Base-by-base conservation (phyloP, 257 asterid genomes). In the Nicotiana attenuata region DNA sequence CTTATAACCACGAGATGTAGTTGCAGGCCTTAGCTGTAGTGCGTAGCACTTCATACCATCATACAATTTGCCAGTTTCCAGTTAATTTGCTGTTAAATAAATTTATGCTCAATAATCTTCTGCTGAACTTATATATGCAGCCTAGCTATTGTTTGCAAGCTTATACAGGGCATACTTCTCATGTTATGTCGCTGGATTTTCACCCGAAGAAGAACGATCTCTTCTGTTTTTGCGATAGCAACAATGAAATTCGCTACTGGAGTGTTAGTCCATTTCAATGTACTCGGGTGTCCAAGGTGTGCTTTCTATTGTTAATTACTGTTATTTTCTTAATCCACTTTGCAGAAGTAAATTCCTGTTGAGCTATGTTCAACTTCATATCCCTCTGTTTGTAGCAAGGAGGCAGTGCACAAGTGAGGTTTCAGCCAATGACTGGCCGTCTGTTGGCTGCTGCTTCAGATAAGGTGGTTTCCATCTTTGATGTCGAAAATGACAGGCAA, bases 361-460 rank as follows among this genome's bases (percentile, higher is more conserved):
- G 45, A 50, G 64, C 64, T 75, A 50, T 15, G 45, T 16, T 50
- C 1, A 1, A 50, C 17, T 75, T 75, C 63, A 50, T 75, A 15
- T 75, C 24, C 17, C 64, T 75, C 45, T 75, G 15, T 52, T 64
- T 83, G 80, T 22, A 84, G 52, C 71, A 84, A 83, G 84, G 80
- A 75, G 87, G 87, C 55, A 53, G 50, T 14, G 65, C 82, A 5
- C 87, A 84, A 81, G 81, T 81, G 71, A 84, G 87, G 33, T 84
- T 84, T 81, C 87, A 84, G 22, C 82, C 87, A 29, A 76, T 81
- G 61, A 17, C 24, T 10, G 84, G 84, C 19, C 80, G 76, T 56
- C 50, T 26, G 31, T 73, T 84, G 47, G 87, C 87, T 22, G 87
- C 82, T 1, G 87, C 84, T 65, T 80, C 84, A 41, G 87, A 84